Evolutionary conservation across 1,139 yeast species (phyloP), one percentile per base, ranked within the genome.

Genomic region (Kodamaea fungicola): DNA sequence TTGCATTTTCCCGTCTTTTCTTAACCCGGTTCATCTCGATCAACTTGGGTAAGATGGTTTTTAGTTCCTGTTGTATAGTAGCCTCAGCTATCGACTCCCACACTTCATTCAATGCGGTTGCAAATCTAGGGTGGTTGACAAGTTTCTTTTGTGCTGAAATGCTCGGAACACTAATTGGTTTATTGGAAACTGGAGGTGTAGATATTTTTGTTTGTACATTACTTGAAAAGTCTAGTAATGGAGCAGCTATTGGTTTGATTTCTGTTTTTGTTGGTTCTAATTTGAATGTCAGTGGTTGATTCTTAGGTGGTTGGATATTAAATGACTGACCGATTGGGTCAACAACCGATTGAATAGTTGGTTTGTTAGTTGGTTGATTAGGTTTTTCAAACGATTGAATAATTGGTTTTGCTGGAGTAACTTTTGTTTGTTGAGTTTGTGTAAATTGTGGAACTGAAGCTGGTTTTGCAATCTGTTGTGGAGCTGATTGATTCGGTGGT

Each of bases 51-150:
- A 67, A 39, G n/a, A 63, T 42, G 2, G 47, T 38, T 0, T 38
- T 21, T 8, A 66, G 45, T 32, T 72, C 73, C 8, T 51, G 42
- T 4, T 57, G 43, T 2, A 74, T 60, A 0, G 63, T 55, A 1
- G 61, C 51, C 4, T 45, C 39, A n/a, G 74, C 37, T 2, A 75
- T 43, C 1, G 49, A 47, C 8, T 63, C 52, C 9, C 62, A 51
- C 3, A 71, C 40, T 8, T 47, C 47, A 4, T 46, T 37, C 4
- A 58, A 50, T 2, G 66, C 60, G 33, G 40, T 22, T 12, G 42
- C 28, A 49, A 53, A 51, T 25, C 46, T 34, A 21, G 51, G 46
- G 40, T 44, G 32, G 41, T 57, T 55, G 19, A 40, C 39, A 26
- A 56, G 43, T 43, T 48, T 40, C 45, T 39, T 42, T 34, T 37